Base-by-base conservation (phyloP, 768 basidiomycete genomes). In the Pilatotrama ljubarskyi region DNA sequence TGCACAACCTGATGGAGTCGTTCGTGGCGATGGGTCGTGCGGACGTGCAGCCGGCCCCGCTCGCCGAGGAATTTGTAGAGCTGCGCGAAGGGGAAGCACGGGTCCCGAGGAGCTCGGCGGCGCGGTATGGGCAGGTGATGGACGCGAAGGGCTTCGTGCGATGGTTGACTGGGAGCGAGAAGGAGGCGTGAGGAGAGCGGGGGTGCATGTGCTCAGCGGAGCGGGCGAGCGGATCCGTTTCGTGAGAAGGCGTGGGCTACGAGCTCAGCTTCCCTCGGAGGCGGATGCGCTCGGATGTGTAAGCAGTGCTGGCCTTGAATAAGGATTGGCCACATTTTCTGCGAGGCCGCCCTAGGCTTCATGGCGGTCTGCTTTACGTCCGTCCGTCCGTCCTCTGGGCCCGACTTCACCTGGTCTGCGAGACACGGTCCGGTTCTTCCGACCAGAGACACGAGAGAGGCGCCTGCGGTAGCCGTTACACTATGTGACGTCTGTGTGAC, bases 11-110 rank as follows among this genome's bases (percentile, higher is more conserved):
- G 43, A 83, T 87, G 85, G 67, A 71, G n/a, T 69, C 74, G 44
- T 88, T 83, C 66, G 84, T 88, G 51, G 71, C 69, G 8, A 88
- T 87, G 80, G n/a, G n/a, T n/a, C n/a, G n/a, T n/a, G n/a, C n/a
- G n/a, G 59, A 48, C 51, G 54, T 62, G 32, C 37, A 36, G 37
- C 32, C 55, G 35, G 42, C 32, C 35, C 49, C 35, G 47, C 26
- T 22, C 42, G 42, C 35, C 41, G 63, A 20, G 32, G 48, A 43
- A 25, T 36, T 24, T 38, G 38, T n/a, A 41, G 60, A 35, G 13
- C 26, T 11, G 41, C 50, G 29, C 41, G 60, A 42, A 44, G 54
- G n/a, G n/a, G 47, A 43, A 51, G 41, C 20, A 8, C 35, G 22
- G 25, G 43, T 29, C 17, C 4, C 24, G 18, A 35, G 24, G 24